Evolutionary conservation across 192 early-diverging fungal species (phyloP).

Genomic region (Lunasporangiospora selenospora): DNA sequence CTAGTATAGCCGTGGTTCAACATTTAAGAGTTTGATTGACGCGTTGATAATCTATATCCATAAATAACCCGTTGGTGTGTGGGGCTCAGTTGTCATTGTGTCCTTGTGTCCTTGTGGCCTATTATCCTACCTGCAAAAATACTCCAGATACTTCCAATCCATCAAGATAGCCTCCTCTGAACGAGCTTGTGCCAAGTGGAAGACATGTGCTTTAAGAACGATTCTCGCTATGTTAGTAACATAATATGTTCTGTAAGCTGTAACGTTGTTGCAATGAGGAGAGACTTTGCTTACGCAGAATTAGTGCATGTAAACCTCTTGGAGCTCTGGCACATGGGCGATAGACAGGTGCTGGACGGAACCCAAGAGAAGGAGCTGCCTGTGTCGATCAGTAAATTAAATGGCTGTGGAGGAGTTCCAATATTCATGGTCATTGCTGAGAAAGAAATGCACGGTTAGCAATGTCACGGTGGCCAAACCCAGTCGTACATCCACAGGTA

Average conservation of each 20-base stretch:
- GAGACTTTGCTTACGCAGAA: neutral
- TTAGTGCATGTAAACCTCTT: too few species aligned
- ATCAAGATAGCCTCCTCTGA: neutral
- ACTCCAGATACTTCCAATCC: constrained; percentile 5
- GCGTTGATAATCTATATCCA: neutral
- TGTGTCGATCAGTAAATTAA: constrained; percentile 74
- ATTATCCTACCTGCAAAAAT: too few species aligned
- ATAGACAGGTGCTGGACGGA: constrained; percentile 28
- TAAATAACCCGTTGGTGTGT: neutral
- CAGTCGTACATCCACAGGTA: neutral
- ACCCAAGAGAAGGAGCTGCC: constrained; percentile 75
- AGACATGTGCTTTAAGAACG: too few species aligned
- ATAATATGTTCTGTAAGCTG: neutral
- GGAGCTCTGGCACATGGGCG: too few species aligned
- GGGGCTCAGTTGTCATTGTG: constrained; percentile 11
- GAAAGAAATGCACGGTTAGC: neutral
- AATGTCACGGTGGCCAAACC: too few species aligned
- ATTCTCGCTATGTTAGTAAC: too few species aligned
- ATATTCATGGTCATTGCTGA: constrained; percentile 53
- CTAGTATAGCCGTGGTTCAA: neutral
- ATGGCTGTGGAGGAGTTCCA: constrained; percentile 70
- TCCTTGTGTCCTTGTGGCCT: too few species aligned
- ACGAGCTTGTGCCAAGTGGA: neutral
- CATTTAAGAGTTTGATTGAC: neutral
- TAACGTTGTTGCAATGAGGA: constrained; percentile 8